Conservation (phyloP, 2,329 filamentous ascomycete genomes). For the Aspergillus sp. region DNA sequence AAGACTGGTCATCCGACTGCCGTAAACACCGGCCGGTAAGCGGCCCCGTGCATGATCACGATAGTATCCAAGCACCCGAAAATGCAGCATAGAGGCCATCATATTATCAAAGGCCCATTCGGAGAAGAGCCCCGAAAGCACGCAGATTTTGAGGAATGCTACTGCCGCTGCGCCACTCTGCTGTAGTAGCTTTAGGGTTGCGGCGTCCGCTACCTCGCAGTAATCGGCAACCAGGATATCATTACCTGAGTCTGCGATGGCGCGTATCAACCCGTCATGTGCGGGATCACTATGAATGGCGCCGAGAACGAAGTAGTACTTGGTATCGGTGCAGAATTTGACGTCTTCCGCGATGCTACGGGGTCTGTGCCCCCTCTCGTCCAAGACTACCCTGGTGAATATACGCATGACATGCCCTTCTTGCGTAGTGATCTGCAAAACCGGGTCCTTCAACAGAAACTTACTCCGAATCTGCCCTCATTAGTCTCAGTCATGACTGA, state of each 20-base stretch:
- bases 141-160: slow-evolving; percentile 25
- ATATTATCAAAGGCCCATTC: slow-evolving; percentile 21
- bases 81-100: slow-evolving; percentile 21
- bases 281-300: slow-evolving; percentile 44
- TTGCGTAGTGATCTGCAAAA: background rate
- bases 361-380: slow-evolving; percentile 11
- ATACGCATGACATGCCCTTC: background rate
- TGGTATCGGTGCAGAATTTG: slow-evolving; percentile 27
- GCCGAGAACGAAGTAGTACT: slow-evolving; percentile 73
- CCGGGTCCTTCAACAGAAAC: background rate
- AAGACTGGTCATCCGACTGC: slow-evolving; percentile 23
- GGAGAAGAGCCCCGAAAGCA: slow-evolving; percentile 14
- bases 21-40: slow-evolving; percentile 19
- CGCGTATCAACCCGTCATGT: slow-evolving; percentile 20
- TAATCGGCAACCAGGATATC: slow-evolving; percentile 17
- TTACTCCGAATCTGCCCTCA: background rate
- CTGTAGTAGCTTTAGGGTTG: slow-evolving; percentile 19
- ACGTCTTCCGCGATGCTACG: slow-evolving; percentile 20
- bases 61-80: slow-evolving; percentile 24
- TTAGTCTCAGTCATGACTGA: background rate
- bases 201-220: slow-evolving; percentile 13
- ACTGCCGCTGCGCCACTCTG: slow-evolving; percentile 22
- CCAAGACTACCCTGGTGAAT: background rate
- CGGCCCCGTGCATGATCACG: slow-evolving; percentile 18
- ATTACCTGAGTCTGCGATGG: slow-evolving; percentile 27